Evolutionary conservation across 1,284 basidiomycete species (phyloP).

Genomic region (Ustilago nuda): DNA sequence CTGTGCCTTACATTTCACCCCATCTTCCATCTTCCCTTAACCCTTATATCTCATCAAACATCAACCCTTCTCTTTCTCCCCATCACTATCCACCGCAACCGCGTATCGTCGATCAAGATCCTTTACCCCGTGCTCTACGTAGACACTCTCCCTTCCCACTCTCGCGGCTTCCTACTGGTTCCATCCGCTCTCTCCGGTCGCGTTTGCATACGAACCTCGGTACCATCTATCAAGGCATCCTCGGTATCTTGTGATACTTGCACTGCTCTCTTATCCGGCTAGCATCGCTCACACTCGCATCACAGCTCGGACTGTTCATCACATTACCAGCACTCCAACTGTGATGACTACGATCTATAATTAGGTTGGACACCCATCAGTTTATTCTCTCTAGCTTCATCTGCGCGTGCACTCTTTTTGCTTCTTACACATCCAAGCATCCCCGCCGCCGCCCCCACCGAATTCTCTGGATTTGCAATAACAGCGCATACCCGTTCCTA

Average conservation of each 20-base stretch:
- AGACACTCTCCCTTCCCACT: not conserved
- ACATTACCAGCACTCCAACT: not conserved
- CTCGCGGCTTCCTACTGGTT: not conserved
- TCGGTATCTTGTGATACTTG: not conserved
- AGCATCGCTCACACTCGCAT: not conserved
- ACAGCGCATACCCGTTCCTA: not conserved
- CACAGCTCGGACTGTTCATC: not conserved
- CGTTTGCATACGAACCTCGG: slow-evolving; percentile 1
- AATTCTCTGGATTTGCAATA: not conserved
- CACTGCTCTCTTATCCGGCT: no score
- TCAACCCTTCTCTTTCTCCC: not conserved
- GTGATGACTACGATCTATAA: not conserved
- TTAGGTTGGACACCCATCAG: slow-evolving; percentile 5
- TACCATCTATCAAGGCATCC: not conserved
- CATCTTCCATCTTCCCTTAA: not conserved
- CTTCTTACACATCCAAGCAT: slow-evolving; percentile 1
- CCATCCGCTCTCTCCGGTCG: not conserved
- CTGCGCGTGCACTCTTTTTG: not conserved
- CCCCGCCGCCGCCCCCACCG: not conserved
- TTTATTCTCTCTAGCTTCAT: slow-evolving; percentile 12
- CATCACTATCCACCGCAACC: not conserved
- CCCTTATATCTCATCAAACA: slow-evolving; percentile 1
- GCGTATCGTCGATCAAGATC: not conserved
- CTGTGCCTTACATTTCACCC: slow-evolving; percentile 5
- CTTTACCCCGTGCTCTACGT: not conserved